Conservation (phyloP, 768 basidiomycete genomes). For the Agrocybe chaxingu region DNA sequence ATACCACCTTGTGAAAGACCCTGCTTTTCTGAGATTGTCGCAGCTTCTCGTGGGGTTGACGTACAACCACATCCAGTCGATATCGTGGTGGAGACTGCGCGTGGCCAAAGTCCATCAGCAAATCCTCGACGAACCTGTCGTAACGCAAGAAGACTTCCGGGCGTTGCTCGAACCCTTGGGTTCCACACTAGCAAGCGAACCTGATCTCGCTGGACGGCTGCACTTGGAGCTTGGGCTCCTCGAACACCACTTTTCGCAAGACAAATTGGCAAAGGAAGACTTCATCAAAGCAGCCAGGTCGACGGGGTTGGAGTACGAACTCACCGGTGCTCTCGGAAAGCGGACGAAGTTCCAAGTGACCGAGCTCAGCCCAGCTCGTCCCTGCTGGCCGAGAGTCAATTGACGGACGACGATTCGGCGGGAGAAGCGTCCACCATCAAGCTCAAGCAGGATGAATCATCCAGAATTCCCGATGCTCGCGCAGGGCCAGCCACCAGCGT, state of each 20-base stretch:
- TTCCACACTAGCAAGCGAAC: constrained; percentile 40
- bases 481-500: constrained; percentile 27
- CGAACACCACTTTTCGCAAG: constrained; percentile 72
- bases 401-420: constrained; percentile 24
- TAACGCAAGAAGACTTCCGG: constrained; percentile 42
- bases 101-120: constrained; percentile 69
- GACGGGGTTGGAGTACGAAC: constrained; percentile 80
- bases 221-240: constrained; percentile 76
- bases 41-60: constrained; percentile 61
- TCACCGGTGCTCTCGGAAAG: constrained; percentile 91
- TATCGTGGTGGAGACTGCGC: constrained; percentile 85
- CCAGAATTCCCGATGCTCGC: no score
- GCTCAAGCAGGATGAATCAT: constrained; percentile 1
- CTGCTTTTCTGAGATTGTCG: constrained; percentile 73
- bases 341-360: constrained; percentile 90
- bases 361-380: constrained; percentile 83
- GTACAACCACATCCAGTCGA: constrained; percentile 46
- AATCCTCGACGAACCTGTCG: constrained; percentile 80
- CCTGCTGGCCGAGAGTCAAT: constrained; percentile 83
- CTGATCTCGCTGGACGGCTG: constrained; percentile 65
- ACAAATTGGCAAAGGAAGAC: constrained; percentile 71
- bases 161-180: constrained; percentile 39
- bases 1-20: constrained; percentile 78
- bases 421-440: constrained; percentile 6
- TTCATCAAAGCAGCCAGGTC: constrained; percentile 78